Conservation (phyloP, 352 stramenopile species). For the Globisporangium alternatum region DNA sequence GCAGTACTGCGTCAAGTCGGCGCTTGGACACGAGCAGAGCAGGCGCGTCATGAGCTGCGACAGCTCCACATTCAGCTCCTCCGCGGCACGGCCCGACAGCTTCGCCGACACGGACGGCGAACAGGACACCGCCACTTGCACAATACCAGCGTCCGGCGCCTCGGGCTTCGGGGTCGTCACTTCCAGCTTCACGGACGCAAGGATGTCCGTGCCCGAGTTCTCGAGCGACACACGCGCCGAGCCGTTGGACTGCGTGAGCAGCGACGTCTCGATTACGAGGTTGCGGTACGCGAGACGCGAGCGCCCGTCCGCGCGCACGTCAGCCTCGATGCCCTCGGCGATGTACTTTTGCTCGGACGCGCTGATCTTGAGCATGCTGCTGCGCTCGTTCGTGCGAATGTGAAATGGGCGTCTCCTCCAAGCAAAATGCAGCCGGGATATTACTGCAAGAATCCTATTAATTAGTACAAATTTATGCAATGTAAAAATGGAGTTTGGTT, state of each 20-base stretch:
- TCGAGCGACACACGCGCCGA: slow-evolving; percentile 70
- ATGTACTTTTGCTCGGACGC: slow-evolving; percentile 75
- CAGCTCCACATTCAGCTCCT: slow-evolving; percentile 78
- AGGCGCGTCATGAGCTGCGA: slow-evolving; percentile 76
- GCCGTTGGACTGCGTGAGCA: slow-evolving; percentile 75
- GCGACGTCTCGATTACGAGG: slow-evolving; percentile 61
- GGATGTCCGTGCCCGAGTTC: slow-evolving; percentile 62
- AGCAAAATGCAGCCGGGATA: not conserved
- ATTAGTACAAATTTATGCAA: no score
- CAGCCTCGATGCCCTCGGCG: slow-evolving; percentile 58
- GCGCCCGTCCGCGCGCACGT: slow-evolving; percentile 70
- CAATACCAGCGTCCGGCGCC: slow-evolving; percentile 44
- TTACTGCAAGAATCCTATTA: not conserved
- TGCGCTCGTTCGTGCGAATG: not conserved
- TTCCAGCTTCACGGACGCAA: slow-evolving; percentile 79
- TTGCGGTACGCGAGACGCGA: slow-evolving; percentile 60
- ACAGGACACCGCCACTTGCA: slow-evolving; percentile 57
- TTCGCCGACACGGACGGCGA: slow-evolving; percentile 75
- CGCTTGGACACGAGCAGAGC: slow-evolving; percentile 47
- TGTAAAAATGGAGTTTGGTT: no score
- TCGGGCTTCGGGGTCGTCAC: slow-evolving; percentile 46
- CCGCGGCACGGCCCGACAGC: slow-evolving; percentile 57
- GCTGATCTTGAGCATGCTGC: slow-evolving; percentile 71
- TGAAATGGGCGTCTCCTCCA: not conserved
- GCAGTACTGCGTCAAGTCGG: slow-evolving; percentile 56